A percentile compares a stretch with the other conserved stretches of the same genome.
These are phyloP conservation scores for Paraconiothyrium brasiliense DNA, from an alignment of 2,329 filamentous ascomycete genomes.

Conservation along the genomic window DNA sequence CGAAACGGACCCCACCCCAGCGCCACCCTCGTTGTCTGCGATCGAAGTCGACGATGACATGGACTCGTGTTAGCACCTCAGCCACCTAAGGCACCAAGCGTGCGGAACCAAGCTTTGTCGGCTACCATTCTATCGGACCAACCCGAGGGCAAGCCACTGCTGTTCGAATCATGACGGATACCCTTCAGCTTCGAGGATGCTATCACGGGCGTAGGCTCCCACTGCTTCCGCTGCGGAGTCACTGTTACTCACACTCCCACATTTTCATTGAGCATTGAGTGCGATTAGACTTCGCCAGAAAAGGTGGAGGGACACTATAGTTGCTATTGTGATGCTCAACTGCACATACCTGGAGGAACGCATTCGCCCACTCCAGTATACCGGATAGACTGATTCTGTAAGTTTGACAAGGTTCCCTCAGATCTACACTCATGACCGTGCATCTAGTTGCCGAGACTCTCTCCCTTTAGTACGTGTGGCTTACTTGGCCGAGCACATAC, in stretches of 20 bases:
- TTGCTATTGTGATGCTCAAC: conserved; percentile 10
- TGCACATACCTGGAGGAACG: conserved; percentile 1
- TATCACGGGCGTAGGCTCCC: conserved; percentile 9
- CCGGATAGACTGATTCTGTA: conserved; percentile 1
- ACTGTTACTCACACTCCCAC: conserved; percentile 7
- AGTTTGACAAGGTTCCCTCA: neutral
- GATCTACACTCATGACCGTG: conserved; percentile 4
- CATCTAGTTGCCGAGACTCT: neutral
- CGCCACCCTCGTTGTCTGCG: conserved; percentile 24
- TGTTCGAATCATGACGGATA: conserved; percentile 14
- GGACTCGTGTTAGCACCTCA: conserved; percentile 17
- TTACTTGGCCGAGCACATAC: neutral
- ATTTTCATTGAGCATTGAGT: conserved; percentile 18
- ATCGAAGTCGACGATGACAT: conserved; percentile 8
- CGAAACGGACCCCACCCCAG: conserved; percentile 20
- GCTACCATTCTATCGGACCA: conserved; percentile 17
- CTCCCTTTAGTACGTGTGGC: conserved; percentile 10
- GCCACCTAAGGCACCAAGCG: conserved; percentile 22
- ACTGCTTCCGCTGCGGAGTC: conserved; percentile 12
- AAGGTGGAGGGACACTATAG: neutral
- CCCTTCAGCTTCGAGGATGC: conserved; percentile 13
- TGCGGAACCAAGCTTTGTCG: conserved; percentile 22
- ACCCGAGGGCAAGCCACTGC: conserved; percentile 16
- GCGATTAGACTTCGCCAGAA: conserved; percentile 12
- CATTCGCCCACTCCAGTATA: conserved; percentile 15